Evolutionary conservation across 345 rosid genomes (phyloP), one percentile per base, ranked within the genome.

Genomic region (Trapa incisa): DNA sequence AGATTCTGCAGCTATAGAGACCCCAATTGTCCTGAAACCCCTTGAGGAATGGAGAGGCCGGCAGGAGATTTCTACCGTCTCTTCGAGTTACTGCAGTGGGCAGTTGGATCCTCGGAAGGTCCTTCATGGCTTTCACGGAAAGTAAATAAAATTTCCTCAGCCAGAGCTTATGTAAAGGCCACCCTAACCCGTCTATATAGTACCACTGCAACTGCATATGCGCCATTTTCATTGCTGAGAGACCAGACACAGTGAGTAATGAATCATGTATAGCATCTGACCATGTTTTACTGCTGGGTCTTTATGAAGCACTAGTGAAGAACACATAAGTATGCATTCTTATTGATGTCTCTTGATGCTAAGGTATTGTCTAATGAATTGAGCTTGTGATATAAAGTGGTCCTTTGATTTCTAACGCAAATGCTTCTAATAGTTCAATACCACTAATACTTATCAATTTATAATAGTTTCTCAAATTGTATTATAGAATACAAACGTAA

Each of bases 11-110:
- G 84, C 83, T 2, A 75, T 86, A 29, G 98, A 88, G 72, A 85
- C 83, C 58, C 81, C 77, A 17, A 82, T 93, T 7, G 33, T 80
- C 75, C 77, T 90, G 74, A 90, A 90, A 77, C 97, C 96, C 56
- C 77, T 71, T 58, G 94, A 90, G 79, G 97, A 93, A 75, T 93
- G 98, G 98, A 88, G 66, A 70, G 91, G 98, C 62, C 73, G 81
- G 38, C 97, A 93, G 73, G 92, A 93, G 76, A 86, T 93, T 70
- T 90, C 92, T 0, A 81, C 90, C 16, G 98, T 93, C 58, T 88
- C 97, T 5, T 90, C 97, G n/a, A 93, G 97, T 73, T 93, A 93
- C 77, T 90, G 86, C 85, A 93, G 98, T 36, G 96, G 98, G 67
- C 96, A 90, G 75, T 74, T 93, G 69, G 98, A 93, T 82, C 97